Percentiles rank a stretch among this genome's conserved stretches.
Evolutionary conservation across 2,329 filamentous ascomycete genomes (phyloP).

Genomic region (Teratosphaeria destructans): DNA sequence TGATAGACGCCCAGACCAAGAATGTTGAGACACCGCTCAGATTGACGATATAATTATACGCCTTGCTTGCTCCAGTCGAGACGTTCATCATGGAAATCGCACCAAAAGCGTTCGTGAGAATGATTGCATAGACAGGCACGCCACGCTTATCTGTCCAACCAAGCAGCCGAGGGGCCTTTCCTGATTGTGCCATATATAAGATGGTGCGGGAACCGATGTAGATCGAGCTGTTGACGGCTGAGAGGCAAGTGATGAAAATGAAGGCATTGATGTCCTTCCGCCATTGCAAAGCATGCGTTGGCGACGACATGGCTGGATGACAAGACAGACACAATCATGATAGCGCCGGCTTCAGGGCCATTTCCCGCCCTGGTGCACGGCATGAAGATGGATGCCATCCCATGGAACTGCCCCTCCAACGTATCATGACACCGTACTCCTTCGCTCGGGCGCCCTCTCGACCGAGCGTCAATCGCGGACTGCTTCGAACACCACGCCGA

Average conservation of each 20-base stretch:
- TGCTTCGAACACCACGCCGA: too few relatives aligned
- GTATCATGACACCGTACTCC: too few relatives aligned
- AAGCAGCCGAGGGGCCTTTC: slow-evolving; percentile 60
- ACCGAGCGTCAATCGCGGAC: too few relatives aligned
- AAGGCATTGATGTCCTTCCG: slow-evolving; percentile 54
- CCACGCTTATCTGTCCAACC: slow-evolving; percentile 58
- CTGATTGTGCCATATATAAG: slow-evolving; percentile 63
- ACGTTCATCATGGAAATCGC: slow-evolving; percentile 67
- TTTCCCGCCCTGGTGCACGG: too few relatives aligned
- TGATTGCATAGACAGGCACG: slow-evolving; percentile 48
- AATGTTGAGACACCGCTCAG: slow-evolving; percentile 61
- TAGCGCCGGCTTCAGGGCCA: too few relatives aligned
- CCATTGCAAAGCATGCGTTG: too few relatives aligned
- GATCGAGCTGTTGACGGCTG: slow-evolving; percentile 63
- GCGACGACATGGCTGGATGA: too few relatives aligned
- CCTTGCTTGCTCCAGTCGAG: slow-evolving; percentile 53
- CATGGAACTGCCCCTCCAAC: too few relatives aligned
- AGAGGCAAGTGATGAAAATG: slow-evolving; percentile 57
- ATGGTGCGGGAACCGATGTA: slow-evolving; percentile 69
- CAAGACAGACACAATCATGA: too few relatives aligned
- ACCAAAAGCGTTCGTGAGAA: slow-evolving; percentile 61
- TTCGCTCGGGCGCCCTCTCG: too few relatives aligned
- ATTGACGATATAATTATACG: slow-evolving; percentile 61
- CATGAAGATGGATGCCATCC: too few relatives aligned
- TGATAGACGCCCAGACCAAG: slow-evolving; percentile 61